Evolutionary conservation across 805 yeast species (phyloP), one percentile per base, ranked within the genome.

Genomic region (Cyberlindnera misumaiensis): DNA sequence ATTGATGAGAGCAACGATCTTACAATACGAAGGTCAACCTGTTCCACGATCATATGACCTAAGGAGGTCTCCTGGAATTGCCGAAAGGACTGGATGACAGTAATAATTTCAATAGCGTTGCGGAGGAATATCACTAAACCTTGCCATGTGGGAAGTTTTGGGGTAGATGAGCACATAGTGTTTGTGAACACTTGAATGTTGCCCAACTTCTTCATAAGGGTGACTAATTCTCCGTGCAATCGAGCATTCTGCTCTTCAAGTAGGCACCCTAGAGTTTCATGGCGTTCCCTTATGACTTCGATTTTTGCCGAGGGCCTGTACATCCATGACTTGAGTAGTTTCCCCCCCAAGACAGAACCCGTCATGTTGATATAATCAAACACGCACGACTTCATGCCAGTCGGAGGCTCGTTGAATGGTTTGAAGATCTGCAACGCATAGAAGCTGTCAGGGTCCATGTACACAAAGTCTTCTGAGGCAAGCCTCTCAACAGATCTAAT

Each of bases 281-380:
- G 51, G 17, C 74, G 54, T 26, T 46, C 43, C 13, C 53, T 46
- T 4, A 70, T 60, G 6, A 39, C 17, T 1, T 45, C 42, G 1
- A 45, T 37, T n/a, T 58, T 50, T 1, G 55, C 44, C 4, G 63
- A 41, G 0, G 74, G 74, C 12, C 61, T 49, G 3, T 49, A 26
- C 10, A 70, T 45, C 65, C 67, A 65, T 1, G 55, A 43, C 11
- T 42, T 49, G n/a, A 70, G 35, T 2, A 57, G 44, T 17, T 50
- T 45, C 22, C 43, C 46, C 0, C 72, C 67, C 11, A 53, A 38
- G 9, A 49, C 51, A 0, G 70, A 52, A 2, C 44, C 20, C 2
- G 63, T 57, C 15, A 38, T 42, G 35, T 51, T 46, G 12, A 62
- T 18, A 6, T 58, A 15, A 30, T 53, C 43, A 30, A 48, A 46